These are phyloP conservation scores for Discostella stelligeroides DNA, from an alignment of 108 stramenopile species.

Conservation along the genomic window DNA sequence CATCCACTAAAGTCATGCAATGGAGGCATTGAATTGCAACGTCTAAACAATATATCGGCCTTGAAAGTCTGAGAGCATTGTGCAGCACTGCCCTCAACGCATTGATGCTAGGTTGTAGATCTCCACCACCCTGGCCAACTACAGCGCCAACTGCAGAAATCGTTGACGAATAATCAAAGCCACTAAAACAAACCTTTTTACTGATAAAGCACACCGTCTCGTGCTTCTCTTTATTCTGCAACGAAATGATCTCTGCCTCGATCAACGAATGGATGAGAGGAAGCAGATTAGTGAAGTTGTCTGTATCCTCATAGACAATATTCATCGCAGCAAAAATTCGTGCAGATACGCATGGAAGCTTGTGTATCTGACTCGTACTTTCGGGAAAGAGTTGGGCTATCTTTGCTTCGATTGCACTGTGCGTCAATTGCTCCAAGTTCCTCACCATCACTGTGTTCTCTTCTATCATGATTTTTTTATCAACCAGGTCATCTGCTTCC, in stretches of 20 bases:
- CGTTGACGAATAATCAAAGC: slow-evolving; percentile 50
- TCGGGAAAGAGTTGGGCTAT: slow-evolving; percentile 33
- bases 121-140: slow-evolving; percentile 35
- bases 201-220: slow-evolving; percentile 44
- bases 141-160: slow-evolving; percentile 46
- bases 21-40: slow-evolving; percentile 39
- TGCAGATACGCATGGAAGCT: slow-evolving; percentile 44
- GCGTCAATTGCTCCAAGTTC: slow-evolving; percentile 16
- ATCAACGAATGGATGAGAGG: slow-evolving; percentile 33
- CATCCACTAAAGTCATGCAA: slow-evolving; percentile 18
- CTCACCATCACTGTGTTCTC: background rate
- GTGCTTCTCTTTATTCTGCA: slow-evolving; percentile 32
- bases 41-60: slow-evolving; percentile 19
- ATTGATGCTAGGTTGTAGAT: slow-evolving; percentile 38
- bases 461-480: background rate
- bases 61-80: slow-evolving; percentile 21
- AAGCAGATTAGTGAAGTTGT: slow-evolving; percentile 32
- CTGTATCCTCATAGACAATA: slow-evolving; percentile 12
- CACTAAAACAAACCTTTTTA: slow-evolving; percentile 50
- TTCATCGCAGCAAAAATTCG: slow-evolving; percentile 55
- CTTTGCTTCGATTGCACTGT: slow-evolving; percentile 18
- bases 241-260: slow-evolving; percentile 48
- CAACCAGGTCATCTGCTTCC: background rate
- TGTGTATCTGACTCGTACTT: slow-evolving; percentile 22
- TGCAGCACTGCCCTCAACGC: slow-evolving; percentile 33